Percentiles rank a stretch among this genome's conserved stretches.
These are phyloP conservation scores for Poteriospumella lacustris DNA, from an alignment of 108 stramenopile species.

Conservation along the genomic window DNA sequence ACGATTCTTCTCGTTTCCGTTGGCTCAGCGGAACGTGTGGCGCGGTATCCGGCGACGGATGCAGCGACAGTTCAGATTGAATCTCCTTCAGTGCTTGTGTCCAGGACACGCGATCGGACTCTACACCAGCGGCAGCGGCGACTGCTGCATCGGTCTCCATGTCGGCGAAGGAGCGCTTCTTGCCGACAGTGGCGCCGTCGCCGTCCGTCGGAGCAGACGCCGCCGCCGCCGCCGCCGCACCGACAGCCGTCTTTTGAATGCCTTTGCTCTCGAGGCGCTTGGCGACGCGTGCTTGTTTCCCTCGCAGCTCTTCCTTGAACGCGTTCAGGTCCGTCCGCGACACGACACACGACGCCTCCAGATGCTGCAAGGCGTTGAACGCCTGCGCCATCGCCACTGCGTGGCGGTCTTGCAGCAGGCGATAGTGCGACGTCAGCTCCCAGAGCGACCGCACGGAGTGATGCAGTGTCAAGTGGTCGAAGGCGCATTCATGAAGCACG, in stretches of 20 bases:
- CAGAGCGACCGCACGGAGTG: not conserved
- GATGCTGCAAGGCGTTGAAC: not conserved
- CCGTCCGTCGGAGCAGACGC: not conserved
- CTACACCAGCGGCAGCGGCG: not conserved
- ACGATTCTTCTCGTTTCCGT: not conserved
- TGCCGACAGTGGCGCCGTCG: not conserved
- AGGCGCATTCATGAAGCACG: constrained; percentile 75
- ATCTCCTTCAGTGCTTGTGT: not conserved
- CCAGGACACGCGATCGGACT: too few relatives aligned
- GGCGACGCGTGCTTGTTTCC: not conserved
- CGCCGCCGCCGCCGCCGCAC: not conserved
- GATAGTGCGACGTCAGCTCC: constrained; percentile 1
- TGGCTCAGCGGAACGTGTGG: not conserved
- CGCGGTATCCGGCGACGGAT: not conserved
- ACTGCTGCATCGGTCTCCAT: not conserved
- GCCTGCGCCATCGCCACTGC: not conserved
- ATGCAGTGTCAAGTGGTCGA: not conserved
- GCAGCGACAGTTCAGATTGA: not conserved
- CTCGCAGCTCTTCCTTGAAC: not conserved
- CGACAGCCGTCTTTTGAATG: not conserved
- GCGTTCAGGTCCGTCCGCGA: not conserved
- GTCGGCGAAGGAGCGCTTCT: not conserved
- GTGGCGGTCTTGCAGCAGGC: not conserved
- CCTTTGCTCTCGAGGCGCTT: too few relatives aligned
- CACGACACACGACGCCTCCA: not conserved